Percentiles rank a stretch among this genome's conserved stretches.
These are phyloP conservation scores for Coemansia sp. DNA, from an alignment of 192 early-diverging fungal genomes.

Conservation along the genomic window DNA sequence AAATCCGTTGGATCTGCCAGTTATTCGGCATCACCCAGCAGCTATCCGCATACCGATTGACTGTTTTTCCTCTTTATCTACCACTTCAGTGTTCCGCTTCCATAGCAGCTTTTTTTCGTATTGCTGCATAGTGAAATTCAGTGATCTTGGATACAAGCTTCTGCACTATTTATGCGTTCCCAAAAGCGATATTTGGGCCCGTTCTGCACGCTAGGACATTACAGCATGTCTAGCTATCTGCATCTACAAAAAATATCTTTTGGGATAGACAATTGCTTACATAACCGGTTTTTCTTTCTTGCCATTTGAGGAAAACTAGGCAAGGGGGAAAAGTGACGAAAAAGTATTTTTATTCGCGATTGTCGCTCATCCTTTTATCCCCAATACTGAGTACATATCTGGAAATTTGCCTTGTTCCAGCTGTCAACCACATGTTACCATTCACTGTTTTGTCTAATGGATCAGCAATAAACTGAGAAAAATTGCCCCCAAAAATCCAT, in stretches of 20 bases:
- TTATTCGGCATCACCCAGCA: slow-evolving; percentile 12
- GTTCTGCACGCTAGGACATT: slow-evolving; percentile 3
- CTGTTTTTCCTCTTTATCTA: slow-evolving; percentile 5
- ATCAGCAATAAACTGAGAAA: slow-evolving; percentile 2
- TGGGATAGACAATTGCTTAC: too few relatives aligned
- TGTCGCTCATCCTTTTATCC: neutral
- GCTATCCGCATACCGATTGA: slow-evolving; percentile 17
- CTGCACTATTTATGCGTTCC: slow-evolving; percentile 5
- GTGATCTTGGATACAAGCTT: too few relatives aligned
- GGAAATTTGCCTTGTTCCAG: neutral
- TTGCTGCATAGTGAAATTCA: too few relatives aligned
- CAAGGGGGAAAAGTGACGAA: neutral
- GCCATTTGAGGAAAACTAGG: slow-evolving; percentile 2
- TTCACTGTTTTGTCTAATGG: neutral
- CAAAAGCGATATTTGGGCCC: too few relatives aligned
- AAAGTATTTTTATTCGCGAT: neutral
- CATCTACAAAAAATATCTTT: too few relatives aligned
- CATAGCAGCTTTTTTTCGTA: too few relatives aligned
- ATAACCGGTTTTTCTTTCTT: neutral
- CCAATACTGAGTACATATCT: slow-evolving; percentile 1
- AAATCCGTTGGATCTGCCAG: slow-evolving; percentile 11
- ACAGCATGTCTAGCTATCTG: neutral
- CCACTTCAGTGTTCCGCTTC: neutral
- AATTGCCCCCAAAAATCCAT: too few relatives aligned
- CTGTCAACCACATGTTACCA: neutral